Evolutionary conservation across 257 asterid genomes (phyloP).

Genomic region (Solanum arcanum): DNA sequence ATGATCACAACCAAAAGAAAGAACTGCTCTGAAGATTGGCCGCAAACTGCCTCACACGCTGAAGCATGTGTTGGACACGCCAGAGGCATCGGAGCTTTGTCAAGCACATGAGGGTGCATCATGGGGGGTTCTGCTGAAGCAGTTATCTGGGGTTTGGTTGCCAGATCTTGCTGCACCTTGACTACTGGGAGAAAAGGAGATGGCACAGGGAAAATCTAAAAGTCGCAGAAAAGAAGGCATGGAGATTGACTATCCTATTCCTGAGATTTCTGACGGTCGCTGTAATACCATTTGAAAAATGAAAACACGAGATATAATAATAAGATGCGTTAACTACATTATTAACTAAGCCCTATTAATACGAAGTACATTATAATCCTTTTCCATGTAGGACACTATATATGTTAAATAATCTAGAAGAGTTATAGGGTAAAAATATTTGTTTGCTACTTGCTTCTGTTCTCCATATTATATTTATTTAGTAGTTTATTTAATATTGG

Average conservation of each 20-base stretch:
- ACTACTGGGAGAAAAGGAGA: background rate
- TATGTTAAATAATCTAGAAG: background rate
- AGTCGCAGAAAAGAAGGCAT: background rate
- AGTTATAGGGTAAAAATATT: background rate
- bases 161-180: background rate
- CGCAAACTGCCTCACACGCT: background rate
- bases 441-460: background rate
- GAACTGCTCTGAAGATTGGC: background rate
- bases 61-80: background rate
- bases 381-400: background rate
- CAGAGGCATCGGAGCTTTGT: background rate
- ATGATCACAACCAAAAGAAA: background rate
- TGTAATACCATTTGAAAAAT: background rate
- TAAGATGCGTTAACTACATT: background rate
- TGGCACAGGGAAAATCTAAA: background rate
- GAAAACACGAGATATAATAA: background rate
- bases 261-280: background rate
- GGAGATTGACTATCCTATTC: background rate
- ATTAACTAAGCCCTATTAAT: background rate
- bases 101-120: background rate
- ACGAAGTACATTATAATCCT: background rate
- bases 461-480: background rate
- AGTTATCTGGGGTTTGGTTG: background rate
- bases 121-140: background rate
- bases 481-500: background rate